Conservation (phyloP, 768 basidiomycete genomes). For the Lactifluus rugatus region DNA sequence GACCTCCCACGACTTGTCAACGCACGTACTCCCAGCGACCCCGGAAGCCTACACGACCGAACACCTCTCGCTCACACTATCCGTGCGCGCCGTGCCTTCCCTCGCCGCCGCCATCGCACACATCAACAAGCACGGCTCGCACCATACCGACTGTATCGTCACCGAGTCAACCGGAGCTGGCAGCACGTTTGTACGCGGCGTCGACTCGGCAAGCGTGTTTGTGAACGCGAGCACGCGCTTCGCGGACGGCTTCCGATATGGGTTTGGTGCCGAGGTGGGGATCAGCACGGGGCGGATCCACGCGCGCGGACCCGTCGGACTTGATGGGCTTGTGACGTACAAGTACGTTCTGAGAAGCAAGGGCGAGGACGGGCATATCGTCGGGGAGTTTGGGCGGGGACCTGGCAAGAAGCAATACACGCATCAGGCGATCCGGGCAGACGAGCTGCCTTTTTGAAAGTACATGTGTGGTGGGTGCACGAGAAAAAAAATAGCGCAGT, state of each 20-base stretch:
- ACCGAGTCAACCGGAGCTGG: constrained; percentile 65
- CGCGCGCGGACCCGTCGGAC: constrained; percentile 90
- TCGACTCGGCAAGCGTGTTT: constrained; percentile 89
- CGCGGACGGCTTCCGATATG: constrained; percentile 93
- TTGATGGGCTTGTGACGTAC: constrained; percentile 90
- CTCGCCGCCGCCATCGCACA: constrained; percentile 68
- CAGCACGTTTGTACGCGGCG: constrained; percentile 70
- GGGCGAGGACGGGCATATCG: constrained; percentile 67
- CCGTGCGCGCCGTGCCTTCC: constrained; percentile 67
- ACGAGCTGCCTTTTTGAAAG: constrained; percentile 38
- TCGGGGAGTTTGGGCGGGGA: constrained; percentile 72
- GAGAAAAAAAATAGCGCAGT: neutral
- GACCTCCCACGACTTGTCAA: constrained; percentile 26
- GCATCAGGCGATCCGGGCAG: constrained; percentile 42
- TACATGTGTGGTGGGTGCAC: too few species aligned
- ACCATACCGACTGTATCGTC: constrained; percentile 91
- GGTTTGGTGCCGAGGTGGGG: constrained; percentile 96
- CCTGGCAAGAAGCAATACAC: constrained; percentile 64
- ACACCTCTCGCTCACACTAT: constrained; percentile 77
- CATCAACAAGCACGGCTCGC: constrained; percentile 89
- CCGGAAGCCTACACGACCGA: constrained; percentile 75
- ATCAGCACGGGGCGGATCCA: constrained; percentile 96
- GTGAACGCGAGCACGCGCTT: constrained; percentile 95
- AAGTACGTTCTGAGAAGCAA: constrained; percentile 88
- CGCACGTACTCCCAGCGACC: constrained; percentile 43